Evolutionary conservation across 352 stramenopile species (phyloP).

Genomic region (Phytopythium boreale): DNA sequence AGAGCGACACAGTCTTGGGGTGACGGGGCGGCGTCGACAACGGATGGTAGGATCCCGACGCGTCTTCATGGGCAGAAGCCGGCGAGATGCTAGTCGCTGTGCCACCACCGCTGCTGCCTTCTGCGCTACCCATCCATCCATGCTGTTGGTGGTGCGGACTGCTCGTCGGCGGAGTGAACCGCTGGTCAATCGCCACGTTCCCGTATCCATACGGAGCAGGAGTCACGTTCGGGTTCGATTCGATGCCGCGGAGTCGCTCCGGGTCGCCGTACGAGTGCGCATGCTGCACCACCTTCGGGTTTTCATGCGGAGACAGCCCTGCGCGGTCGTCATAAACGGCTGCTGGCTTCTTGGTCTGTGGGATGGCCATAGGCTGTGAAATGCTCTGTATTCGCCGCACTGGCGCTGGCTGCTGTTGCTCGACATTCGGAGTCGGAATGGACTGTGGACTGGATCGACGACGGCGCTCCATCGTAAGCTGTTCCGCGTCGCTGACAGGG

Average conservation of each 20-base stretch:
- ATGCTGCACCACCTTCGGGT: constrained; percentile 41
- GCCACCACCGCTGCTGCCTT: constrained; percentile 21
- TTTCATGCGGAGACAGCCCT: constrained; percentile 14
- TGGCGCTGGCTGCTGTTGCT: constrained; percentile 16
- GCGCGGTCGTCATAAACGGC: constrained; percentile 24
- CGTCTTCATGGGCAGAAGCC: constrained; percentile 39
- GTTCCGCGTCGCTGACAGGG: constrained; percentile 27
- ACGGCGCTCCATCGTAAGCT: constrained; percentile 22
- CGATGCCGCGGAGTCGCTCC: constrained; percentile 34
- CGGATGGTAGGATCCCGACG: constrained; percentile 23
- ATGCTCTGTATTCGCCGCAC: constrained; percentile 30
- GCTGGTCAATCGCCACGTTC: constrained; percentile 65
- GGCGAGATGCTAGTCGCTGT: constrained; percentile 28
- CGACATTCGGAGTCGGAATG: constrained; percentile 14
- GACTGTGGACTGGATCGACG: constrained; percentile 41
- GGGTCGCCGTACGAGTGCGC: constrained; percentile 73
- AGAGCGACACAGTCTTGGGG: constrained; percentile 51
- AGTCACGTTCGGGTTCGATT: constrained; percentile 60
- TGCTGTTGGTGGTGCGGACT: constrained; percentile 31
- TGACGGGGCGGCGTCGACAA: constrained; percentile 69
- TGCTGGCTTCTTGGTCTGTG: constrained; percentile 40
- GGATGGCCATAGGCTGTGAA: constrained; percentile 83
- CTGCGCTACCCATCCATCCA: constrained; percentile 30
- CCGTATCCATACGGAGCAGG: constrained; percentile 72
- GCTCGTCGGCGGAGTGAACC: constrained; percentile 22